A percentile compares a stretch with the other conserved stretches of the same genome.
Evolutionary conservation across 83 land plant species (phyloP).

Genomic region (Isoetes engelmannii): DNA sequence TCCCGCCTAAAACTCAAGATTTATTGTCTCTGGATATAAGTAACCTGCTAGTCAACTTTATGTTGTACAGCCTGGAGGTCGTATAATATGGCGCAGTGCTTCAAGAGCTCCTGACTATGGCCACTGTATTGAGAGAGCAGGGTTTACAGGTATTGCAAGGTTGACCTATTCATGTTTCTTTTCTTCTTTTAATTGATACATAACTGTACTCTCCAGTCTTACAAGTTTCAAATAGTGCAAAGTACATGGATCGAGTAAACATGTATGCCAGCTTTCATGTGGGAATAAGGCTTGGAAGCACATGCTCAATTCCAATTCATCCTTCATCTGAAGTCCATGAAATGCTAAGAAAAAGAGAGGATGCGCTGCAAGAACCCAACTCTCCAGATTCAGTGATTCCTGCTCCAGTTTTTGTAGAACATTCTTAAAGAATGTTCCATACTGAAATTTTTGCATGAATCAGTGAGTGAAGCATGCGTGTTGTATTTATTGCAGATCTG

Average conservation of each 20-base stretch:
- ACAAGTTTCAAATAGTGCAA: background rate
- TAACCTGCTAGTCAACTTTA: background rate
- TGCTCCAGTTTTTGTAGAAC: too few relatives aligned
- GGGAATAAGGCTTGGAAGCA: background rate
- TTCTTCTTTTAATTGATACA: too few relatives aligned
- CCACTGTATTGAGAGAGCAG: background rate
- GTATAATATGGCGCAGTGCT: conserved; percentile 2
- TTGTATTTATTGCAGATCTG: too few relatives aligned
- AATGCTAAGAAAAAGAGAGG: too few relatives aligned
- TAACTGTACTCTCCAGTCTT: background rate
- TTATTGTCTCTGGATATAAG: background rate
- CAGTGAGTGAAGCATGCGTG: too few relatives aligned
- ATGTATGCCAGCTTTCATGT: conserved; percentile 4
- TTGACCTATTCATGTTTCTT: too few relatives aligned
- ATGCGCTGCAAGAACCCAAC: too few relatives aligned
- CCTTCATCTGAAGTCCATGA: too few relatives aligned
- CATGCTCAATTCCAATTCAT: too few relatives aligned
- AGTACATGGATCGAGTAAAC: background rate
- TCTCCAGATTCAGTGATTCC: too few relatives aligned
- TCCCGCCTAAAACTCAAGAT: background rate
- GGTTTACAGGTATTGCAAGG: background rate
- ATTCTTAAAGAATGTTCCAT: too few relatives aligned
- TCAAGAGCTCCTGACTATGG: conserved; percentile 2
- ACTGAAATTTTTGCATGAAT: too few relatives aligned
- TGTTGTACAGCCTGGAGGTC: conserved; percentile 1